phyloP scores from a whole-genome alignment of 1,284 basidiomycete genomes.

The Cryptococcus sp. region DNA sequence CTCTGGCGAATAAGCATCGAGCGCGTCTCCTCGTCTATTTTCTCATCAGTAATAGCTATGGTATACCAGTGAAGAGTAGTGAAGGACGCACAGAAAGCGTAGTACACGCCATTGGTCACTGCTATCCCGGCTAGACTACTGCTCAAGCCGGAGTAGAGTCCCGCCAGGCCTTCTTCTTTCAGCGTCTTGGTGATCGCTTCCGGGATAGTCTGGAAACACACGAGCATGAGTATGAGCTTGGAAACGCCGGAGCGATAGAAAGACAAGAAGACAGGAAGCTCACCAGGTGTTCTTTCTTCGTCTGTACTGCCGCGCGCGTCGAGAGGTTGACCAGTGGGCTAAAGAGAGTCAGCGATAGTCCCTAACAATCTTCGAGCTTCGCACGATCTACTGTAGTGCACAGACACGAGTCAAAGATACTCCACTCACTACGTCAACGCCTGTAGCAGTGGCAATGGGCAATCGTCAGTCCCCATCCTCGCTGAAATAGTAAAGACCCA shows the following conservation, averaged over 20 bases:
- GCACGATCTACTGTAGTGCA: neutral
- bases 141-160: conserved; percentile 84
- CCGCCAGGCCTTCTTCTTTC: conserved; percentile 79
- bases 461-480: conserved; percentile 1
- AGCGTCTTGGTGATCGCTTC: conserved; percentile 68
- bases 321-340: conserved; percentile 91
- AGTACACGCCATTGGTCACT: conserved; percentile 77
- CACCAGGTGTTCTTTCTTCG: conserved; percentile 60
- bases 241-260: neutral
- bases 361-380: neutral
- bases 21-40: conserved; percentile 57
- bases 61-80: neutral
- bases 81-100: conserved; percentile 39
- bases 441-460: conserved; percentile 16
- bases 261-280: conserved; percentile 14
- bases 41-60: neutral
- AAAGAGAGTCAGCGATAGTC: neutral
- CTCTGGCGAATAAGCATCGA: conserved; percentile 57
- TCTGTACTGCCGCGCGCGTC: conserved; percentile 88
- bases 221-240: conserved; percentile 5
- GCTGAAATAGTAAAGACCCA: conserved; percentile 53
- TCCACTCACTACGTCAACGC: conserved; percentile 51
- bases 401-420: no score
- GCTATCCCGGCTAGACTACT: conserved; percentile 89
- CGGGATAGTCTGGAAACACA: conserved; percentile 33